Base-by-base conservation (phyloP, 805 yeast species). In the Saturnispora hagleri region DNA sequence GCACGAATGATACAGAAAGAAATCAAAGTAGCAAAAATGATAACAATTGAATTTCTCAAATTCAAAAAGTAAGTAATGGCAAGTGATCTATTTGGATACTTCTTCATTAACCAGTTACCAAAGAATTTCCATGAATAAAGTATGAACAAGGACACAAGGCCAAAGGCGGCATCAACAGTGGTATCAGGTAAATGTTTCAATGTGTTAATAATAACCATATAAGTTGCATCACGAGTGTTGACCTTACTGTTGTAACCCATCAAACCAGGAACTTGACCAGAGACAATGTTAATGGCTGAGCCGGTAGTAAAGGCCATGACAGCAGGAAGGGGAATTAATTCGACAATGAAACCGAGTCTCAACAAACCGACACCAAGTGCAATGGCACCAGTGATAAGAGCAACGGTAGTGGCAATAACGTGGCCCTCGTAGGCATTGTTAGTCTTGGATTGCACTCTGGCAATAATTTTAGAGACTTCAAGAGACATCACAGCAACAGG, bases 401-500 rank as follows among this genome's bases (percentile, higher is more conserved):
- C 77, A 49, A 90, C 69, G 40, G 81, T 74, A 1, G 95, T 86
- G 15, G 96, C 97, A 66, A 90, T 86, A 47, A 75, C 75, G 1
- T 90, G 88, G 3, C 81, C 85, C 0, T 80, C 74, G 56, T 75
- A 73, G 13, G 35, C 24, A 44, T 65, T 63, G 34, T 62, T 62
- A 43, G 60, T 47, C 54, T 73, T 76, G 12, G 59, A 71, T 55
- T 79, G 78, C 10, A 89, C 93, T 47, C 73, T 72, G 27, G 80
- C 75, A 51, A 90, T 75, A 51, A 87, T 89, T 65, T 84, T 86
- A 47, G 90, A 82, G 35, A 87, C 89, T 65, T 89, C 90, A 57
- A 81, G 67, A 15, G 95, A 86, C 96, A 90, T 89, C 52, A 90
- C 97, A 12, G 97, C 97, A 36, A 90, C 97, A 10, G 97, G 97